phyloP scores from a whole-genome alignment of 106 monocot genomes.

The Dendrobium nobile region DNA sequence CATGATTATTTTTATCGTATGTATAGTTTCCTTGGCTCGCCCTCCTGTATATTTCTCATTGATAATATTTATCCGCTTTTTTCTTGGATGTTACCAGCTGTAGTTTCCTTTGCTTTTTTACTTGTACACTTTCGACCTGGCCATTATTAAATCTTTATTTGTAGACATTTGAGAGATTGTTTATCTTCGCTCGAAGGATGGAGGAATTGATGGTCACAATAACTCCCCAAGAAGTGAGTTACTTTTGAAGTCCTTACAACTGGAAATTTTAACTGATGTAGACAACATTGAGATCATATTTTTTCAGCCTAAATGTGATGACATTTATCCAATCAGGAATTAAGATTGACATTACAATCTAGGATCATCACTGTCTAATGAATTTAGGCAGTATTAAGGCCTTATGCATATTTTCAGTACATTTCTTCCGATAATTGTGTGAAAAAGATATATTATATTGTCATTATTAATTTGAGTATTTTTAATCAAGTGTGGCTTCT shows the following conservation, averaged over 20 bases:
- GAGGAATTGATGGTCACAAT: slow-evolving; percentile 76
- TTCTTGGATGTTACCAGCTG: neutral
- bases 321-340: neutral
- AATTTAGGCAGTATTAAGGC: neutral
- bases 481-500: neutral
- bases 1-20: slow-evolving; percentile 83
- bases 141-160: slow-evolving; percentile 9
- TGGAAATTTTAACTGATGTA: neutral
- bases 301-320: neutral
- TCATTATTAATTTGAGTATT: neutral
- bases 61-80: neutral
- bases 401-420: neutral
- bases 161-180: slow-evolving; percentile 91
- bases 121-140: neutral
- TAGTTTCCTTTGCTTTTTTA: neutral
- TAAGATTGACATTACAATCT: neutral
- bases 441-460: neutral
- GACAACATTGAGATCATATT: neutral
- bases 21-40: slow-evolving; percentile 12
- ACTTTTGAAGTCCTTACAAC: neutral
- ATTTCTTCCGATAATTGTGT: neutral
- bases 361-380: neutral
- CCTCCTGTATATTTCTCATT: neutral
- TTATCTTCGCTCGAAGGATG: slow-evolving; percentile 81
- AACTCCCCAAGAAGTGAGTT: slow-evolving; percentile 76